Base-by-base conservation (phyloP, 2,329 filamentous ascomycete genomes). In the Monosporascus ibericus region DNA sequence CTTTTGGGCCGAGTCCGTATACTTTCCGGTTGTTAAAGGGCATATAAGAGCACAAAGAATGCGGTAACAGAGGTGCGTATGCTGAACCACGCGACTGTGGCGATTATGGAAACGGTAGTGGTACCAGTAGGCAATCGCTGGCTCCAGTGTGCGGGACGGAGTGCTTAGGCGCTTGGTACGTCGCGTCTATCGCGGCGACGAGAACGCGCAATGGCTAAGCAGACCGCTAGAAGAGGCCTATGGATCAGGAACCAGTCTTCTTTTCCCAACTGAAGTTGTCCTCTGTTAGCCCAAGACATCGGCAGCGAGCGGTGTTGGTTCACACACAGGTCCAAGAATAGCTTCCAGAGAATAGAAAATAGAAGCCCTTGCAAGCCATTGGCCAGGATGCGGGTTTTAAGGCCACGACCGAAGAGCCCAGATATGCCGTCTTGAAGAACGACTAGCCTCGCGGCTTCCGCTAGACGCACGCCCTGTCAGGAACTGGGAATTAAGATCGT, bases 271-370 rank as follows among this genome's bases (percentile, higher is more conserved):
- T 46, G 24, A 14, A 17, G n/a, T n/a, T 17, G 42, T 46, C 9
- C 22, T 17, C 17, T 30, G 42, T 46, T 27, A 46, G 42, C 24
- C 24, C 42, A 46, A 25, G 24, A 5, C 14, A 18, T 30, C 22
- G 42, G 24, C 15, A 46, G 42, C 14, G 24, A 46, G 42, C 14
- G 18, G n/a, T n/a, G 24, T 27, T 25, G 14, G 3, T 8, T 46
- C 42, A 71, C 74, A 67, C 39, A 77, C 75, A 76, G 47, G 44
- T 77, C 74, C 11, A 77, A 60, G 52, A 77, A 76, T 1, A 77
- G 53, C 49, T 76, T 77, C 75, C 75, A 77, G 1, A 77, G 57
- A 17, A 77, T 76, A 3, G 73, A 75, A 48, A 77, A 77, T 3
- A 77, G 18, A 3, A 77, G 58, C 0, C 75, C 72, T 49, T 77